A percentile compares a stretch with the other conserved stretches of the same genome.
phyloP scores from a whole-genome alignment of 768 basidiomycete genomes.

The Vararia minispora region DNA sequence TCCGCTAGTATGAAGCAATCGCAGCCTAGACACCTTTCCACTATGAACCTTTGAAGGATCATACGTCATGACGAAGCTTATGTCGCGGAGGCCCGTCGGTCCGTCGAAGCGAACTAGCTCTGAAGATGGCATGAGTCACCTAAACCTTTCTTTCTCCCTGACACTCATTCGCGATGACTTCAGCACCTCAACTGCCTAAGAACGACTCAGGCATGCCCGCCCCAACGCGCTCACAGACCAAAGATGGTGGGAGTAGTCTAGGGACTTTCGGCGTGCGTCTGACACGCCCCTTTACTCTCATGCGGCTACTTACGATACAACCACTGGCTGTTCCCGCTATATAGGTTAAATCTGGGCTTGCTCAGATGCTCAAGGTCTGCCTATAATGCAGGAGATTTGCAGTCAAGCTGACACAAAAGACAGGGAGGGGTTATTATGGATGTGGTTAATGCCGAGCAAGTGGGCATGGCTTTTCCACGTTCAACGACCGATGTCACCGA shows the following conservation, averaged over 20 bases:
- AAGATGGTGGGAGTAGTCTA: constrained; percentile 43
- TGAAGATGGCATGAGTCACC: neutral
- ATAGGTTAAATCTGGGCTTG: constrained; percentile 87
- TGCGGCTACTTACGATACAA: constrained; percentile 5
- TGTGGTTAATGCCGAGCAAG: constrained; percentile 72
- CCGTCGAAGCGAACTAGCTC: too few relatives aligned
- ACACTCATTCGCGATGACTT: constrained; percentile 14
- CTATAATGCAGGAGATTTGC: too few relatives aligned
- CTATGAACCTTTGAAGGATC: too few relatives aligned
- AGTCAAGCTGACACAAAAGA: too few relatives aligned
- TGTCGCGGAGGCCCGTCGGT: too few relatives aligned
- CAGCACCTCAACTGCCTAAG: constrained; percentile 20
- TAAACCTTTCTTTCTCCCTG: constrained; percentile 1
- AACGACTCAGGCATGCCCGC: constrained; percentile 28
- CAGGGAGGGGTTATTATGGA: constrained; percentile 94
- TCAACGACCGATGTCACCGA: constrained; percentile 5
- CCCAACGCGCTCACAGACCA: constrained; percentile 36
- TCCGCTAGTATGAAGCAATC: too few relatives aligned
- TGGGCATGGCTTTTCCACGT: constrained; percentile 24
- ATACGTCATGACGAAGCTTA: too few relatives aligned
- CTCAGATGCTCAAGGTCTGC: constrained; percentile 98
- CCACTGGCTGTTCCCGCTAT: constrained; percentile 4
- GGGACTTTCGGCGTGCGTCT: constrained; percentile 66
- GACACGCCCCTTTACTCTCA: constrained; percentile 1
- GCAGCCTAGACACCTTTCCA: too few relatives aligned